Conservation (phyloP, 1,139 yeast genomes). For the Saccharomyces pastorianus region DNA sequence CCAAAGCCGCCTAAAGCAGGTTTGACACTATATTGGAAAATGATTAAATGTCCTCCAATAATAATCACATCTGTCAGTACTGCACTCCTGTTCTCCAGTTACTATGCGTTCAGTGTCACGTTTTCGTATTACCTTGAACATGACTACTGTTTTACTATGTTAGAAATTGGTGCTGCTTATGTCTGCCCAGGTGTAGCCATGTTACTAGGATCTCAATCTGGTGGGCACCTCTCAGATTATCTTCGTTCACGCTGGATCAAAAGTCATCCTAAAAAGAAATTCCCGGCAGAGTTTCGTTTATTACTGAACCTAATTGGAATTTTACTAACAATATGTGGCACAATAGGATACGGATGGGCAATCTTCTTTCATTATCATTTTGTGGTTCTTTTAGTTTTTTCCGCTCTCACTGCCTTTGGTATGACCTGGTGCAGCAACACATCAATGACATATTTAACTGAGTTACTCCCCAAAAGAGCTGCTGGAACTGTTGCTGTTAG, state of each 20-base stretch:
- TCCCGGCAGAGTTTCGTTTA: slow-evolving; percentile 41
- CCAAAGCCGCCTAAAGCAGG: slow-evolving; percentile 47
- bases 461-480: slow-evolving; percentile 44
- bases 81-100: slow-evolving; percentile 47
- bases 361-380: slow-evolving; percentile 40
- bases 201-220: slow-evolving; percentile 42
- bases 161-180: slow-evolving; percentile 41
- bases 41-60: slow-evolving; percentile 41
- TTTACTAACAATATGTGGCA: slow-evolving; percentile 39
- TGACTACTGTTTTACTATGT: slow-evolving; percentile 34
- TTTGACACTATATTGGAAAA: slow-evolving; percentile 33
- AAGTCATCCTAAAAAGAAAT: slow-evolving; percentile 21
- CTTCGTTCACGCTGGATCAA: slow-evolving; percentile 30
- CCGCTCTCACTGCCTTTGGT: slow-evolving; percentile 46
- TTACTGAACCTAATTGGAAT: slow-evolving; percentile 42
- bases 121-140: slow-evolving; percentile 38
- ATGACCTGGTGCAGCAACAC: slow-evolving; percentile 55
- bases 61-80: slow-evolving; percentile 42
- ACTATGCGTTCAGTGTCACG: slow-evolving; percentile 48
- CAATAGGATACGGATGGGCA: slow-evolving; percentile 51
- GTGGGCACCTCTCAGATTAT: slow-evolving; percentile 46
- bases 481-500: slow-evolving; percentile 52
- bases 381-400: slow-evolving; percentile 37
- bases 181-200: slow-evolving; percentile 49
- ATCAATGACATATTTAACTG: slow-evolving; percentile 50